Conservation (phyloP, 179 eudicot genomes). For the Corrigiola litoralis region DNA sequence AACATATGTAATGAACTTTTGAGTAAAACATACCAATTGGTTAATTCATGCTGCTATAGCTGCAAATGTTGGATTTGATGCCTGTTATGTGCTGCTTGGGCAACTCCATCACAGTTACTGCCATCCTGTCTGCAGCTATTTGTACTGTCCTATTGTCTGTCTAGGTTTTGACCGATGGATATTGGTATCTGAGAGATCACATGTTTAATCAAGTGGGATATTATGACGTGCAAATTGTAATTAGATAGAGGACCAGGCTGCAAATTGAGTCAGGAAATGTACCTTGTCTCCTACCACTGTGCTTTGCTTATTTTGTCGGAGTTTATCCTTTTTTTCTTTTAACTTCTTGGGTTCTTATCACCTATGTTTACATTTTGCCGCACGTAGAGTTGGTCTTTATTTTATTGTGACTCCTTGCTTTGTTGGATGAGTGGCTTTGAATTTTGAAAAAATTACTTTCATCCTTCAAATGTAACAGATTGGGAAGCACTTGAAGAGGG, state of each 20-base stretch:
- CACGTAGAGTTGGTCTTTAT: too few species aligned
- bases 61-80: too few species aligned
- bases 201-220: neutral
- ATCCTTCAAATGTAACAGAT: constrained; percentile 41
- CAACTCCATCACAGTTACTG: too few species aligned
- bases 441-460: neutral
- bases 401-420: neutral
- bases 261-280: neutral
- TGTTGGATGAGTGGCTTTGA: neutral
- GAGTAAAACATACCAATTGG: neutral
- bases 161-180: too few species aligned
- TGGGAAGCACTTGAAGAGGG: constrained; percentile 61
- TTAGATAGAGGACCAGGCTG: neutral
- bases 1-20: neutral
- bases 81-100: too few species aligned
- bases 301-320: neutral
- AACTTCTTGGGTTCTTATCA: neutral
- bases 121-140: too few species aligned
- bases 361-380: neutral
- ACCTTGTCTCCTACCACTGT: neutral
- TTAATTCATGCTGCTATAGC: neutral
- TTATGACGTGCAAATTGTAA: too few species aligned
- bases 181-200: neutral
- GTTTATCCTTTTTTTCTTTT: neutral
- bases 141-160: too few species aligned